Conservation (phyloP, 441 rosid genomes). For the Gossypium gossypioides region DNA sequence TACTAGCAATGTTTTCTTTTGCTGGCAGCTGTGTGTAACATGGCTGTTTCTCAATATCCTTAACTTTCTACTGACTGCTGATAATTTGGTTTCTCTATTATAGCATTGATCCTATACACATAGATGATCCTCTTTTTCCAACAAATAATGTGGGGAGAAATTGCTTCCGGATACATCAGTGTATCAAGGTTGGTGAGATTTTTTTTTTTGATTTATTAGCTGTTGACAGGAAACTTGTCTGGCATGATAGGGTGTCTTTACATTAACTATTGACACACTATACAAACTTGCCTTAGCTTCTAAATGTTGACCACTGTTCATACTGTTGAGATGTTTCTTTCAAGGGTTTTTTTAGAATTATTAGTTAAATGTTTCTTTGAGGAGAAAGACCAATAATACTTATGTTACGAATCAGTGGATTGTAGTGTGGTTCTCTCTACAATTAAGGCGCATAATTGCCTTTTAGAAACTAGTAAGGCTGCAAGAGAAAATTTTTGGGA, state of each 20-base stretch:
- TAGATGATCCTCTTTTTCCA: constrained; percentile 94
- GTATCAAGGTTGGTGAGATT: constrained; percentile 66
- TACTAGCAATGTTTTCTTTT: constrained; percentile 23
- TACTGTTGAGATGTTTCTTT: not conserved
- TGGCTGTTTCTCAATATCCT: constrained; percentile 9
- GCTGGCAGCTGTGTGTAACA: constrained; percentile 3
- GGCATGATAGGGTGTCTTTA: not conserved
- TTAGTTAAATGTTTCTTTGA: not conserved
- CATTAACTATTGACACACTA: not conserved
- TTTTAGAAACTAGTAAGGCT: not conserved
- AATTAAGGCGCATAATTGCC: not conserved
- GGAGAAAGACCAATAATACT: not conserved
- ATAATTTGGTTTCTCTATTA: constrained; percentile 23
- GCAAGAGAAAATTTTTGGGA: not conserved
- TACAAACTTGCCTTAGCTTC: constrained; percentile 4
- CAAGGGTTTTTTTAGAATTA: not conserved
- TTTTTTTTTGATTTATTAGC: constrained; percentile 9
- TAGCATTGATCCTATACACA: constrained; percentile 94
- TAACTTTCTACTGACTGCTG: constrained; percentile 15
- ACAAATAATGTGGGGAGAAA: constrained; percentile 94
- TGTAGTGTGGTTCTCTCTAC: constrained; percentile 1
- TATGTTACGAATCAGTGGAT: not conserved
- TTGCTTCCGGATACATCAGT: constrained; percentile 97
- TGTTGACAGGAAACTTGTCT: constrained; percentile 13
- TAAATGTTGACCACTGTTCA: not conserved